A percentile compares a stretch with the other conserved stretches of the same genome.
These are phyloP conservation scores for Paramecium pentaurelia DNA, from an alignment of 73 alveolate species.

Conservation along the genomic window DNA sequence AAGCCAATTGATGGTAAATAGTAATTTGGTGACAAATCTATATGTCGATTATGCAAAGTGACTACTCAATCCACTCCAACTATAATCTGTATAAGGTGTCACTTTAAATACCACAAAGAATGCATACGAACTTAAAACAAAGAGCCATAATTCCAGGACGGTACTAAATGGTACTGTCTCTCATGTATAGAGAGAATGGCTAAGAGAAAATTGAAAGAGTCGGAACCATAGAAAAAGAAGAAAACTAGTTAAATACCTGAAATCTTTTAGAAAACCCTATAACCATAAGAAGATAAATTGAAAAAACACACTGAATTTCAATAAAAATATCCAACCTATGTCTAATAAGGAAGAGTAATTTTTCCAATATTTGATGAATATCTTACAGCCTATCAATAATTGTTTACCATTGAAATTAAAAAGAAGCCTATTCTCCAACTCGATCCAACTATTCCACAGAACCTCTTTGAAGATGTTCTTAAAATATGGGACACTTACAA, in stretches of 20 bases:
- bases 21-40: constrained; percentile 35
- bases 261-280: neutral
- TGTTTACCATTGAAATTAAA: constrained; percentile 14
- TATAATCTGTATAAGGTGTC: constrained; percentile 30
- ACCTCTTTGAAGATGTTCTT: neutral
- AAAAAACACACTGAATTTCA: constrained; percentile 30
- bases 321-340: constrained; percentile 37
- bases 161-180: constrained; percentile 26
- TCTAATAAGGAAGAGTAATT: neutral
- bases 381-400: constrained; percentile 22
- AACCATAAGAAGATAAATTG: constrained; percentile 16
- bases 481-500: constrained; percentile 32
- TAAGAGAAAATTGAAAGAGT: constrained; percentile 16
- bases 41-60: constrained; percentile 31
- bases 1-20: constrained; percentile 52
- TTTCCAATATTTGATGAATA: constrained; percentile 40
- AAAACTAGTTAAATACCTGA: neutral
- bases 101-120: constrained; percentile 29
- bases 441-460: neutral
- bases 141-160: neutral
- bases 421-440: neutral
- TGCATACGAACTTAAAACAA: constrained; percentile 1
- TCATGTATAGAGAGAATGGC: constrained; percentile 14
- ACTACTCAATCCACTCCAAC: constrained; percentile 19
- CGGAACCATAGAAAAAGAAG: constrained; percentile 26